Evolutionary conservation across 305 asterid genomes (phyloP).

Genomic region (Andrographis paniculata): DNA sequence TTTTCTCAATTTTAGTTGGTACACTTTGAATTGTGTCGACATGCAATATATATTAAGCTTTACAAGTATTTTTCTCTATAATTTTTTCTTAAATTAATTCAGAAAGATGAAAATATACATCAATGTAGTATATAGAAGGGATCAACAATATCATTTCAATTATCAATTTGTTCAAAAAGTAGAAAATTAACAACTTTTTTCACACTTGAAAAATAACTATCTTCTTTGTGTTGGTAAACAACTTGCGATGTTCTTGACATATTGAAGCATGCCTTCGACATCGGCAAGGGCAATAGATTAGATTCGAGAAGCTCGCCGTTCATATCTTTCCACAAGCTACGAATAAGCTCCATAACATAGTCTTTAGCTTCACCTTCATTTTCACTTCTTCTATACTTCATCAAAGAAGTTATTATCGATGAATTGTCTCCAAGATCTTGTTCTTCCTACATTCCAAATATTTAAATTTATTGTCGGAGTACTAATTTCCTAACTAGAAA

Average conservation of each 20-base stretch:
- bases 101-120: no score
- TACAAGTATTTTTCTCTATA: no score
- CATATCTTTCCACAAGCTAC: conserved; percentile 41
- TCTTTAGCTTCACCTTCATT: conserved; percentile 45
- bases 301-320: conserved; percentile 29
- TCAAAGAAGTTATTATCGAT: conserved; percentile 40
- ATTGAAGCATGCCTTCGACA: conserved; percentile 40
- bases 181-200: conserved; percentile 24
- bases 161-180: background rate
- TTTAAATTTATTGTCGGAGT: no score
- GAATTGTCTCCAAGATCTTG: conserved; percentile 56
- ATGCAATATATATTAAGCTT: no score
- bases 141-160: no score
- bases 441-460: conserved; percentile 36
- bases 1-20: no score
- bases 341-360: conserved; percentile 28
- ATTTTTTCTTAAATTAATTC: no score
- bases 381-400: conserved; percentile 35
- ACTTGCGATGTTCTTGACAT: conserved; percentile 66
- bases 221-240: conserved; percentile 59
- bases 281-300: conserved; percentile 33
- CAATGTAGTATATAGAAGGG: no score
- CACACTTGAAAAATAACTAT: conserved; percentile 47
- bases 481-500: no score
- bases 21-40: no score